These are phyloP conservation scores for Aquilaria yunnanensis DNA, from an alignment of 345 rosid species.

Conservation along the genomic window DNA sequence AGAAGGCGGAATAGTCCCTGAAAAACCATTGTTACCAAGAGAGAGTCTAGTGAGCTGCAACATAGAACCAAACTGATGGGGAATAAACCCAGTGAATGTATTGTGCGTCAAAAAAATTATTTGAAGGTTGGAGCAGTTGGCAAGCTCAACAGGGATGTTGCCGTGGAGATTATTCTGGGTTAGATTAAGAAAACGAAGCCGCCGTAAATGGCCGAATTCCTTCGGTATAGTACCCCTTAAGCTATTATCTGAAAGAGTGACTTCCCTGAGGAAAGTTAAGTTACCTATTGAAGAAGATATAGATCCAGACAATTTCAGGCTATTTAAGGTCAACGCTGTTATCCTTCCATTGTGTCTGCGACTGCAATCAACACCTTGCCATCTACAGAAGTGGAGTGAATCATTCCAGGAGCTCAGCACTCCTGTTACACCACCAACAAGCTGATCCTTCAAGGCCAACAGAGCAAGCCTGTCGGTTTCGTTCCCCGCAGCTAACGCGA, in stretches of 20 bases:
- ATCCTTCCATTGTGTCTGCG: conserved; percentile 9
- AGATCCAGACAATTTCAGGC: neutral
- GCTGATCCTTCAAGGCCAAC: neutral
- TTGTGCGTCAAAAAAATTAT: neutral
- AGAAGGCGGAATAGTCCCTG: conserved; percentile 14
- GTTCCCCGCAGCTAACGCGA: neutral
- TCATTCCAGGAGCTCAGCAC: neutral
- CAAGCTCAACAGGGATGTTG: conserved; percentile 14
- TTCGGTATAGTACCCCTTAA: conserved; percentile 10
- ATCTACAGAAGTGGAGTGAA: conserved; percentile 5
- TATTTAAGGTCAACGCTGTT: neutral
- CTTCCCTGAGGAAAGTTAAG: conserved; percentile 2
- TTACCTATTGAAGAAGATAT: conserved; percentile 10
- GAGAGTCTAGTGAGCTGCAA: neutral
- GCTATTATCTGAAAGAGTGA: conserved; percentile 5
- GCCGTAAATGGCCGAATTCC: conserved; percentile 5
- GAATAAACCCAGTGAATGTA: conserved; percentile 10
- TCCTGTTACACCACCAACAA: neutral
- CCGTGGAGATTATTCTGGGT: conserved; percentile 9
- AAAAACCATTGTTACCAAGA: neutral
- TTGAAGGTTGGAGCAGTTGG: neutral
- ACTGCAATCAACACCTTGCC: conserved; percentile 15
- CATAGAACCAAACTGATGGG: neutral
- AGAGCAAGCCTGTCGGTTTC: conserved; percentile 3
- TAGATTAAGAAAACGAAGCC: neutral